Evolutionary conservation across 2,329 filamentous ascomycete species (phyloP).

Genomic region (Cordyceps cicadae): DNA sequence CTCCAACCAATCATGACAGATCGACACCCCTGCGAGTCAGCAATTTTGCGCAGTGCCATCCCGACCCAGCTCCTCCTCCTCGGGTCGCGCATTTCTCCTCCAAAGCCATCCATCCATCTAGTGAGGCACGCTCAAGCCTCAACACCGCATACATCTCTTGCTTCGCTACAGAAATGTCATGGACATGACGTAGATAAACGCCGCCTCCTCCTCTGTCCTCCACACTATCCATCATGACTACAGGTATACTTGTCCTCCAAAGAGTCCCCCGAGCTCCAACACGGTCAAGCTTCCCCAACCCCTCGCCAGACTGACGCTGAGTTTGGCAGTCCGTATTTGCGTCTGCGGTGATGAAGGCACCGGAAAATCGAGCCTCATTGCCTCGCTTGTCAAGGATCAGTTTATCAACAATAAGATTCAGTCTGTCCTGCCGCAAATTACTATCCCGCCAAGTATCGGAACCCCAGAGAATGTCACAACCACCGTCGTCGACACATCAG

Average conservation of each 20-base stretch:
- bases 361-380: constrained; percentile 90
- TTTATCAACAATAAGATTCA: constrained; percentile 96
- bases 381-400: constrained; percentile 91
- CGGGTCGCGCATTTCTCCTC: constrained; percentile 8
- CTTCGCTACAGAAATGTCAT: not conserved
- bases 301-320: not conserved
- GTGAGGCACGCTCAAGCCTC: not conserved
- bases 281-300: not conserved
- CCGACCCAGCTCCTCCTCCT: constrained; percentile 6
- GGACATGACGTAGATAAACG: constrained; percentile 2
- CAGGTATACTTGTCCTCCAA: constrained; percentile 15
- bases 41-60: constrained; percentile 6
- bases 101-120: not conserved
- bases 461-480: constrained; percentile 96
- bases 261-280: not conserved
- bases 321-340: constrained; percentile 71
- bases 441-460: constrained; percentile 83
- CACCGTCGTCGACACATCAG: constrained; percentile 94
- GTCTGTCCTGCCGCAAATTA: constrained; percentile 86
- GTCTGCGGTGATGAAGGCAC: constrained; percentile 94
- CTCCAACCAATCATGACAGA: not conserved
- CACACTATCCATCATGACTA: constrained; percentile 18
- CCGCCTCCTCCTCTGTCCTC: not conserved
- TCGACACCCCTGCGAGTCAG: not conserved
- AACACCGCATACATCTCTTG: not conserved